Evolutionary conservation across 2,329 filamentous ascomycete genomes (phyloP).

Genomic region (Blastomyces emzantsi): DNA sequence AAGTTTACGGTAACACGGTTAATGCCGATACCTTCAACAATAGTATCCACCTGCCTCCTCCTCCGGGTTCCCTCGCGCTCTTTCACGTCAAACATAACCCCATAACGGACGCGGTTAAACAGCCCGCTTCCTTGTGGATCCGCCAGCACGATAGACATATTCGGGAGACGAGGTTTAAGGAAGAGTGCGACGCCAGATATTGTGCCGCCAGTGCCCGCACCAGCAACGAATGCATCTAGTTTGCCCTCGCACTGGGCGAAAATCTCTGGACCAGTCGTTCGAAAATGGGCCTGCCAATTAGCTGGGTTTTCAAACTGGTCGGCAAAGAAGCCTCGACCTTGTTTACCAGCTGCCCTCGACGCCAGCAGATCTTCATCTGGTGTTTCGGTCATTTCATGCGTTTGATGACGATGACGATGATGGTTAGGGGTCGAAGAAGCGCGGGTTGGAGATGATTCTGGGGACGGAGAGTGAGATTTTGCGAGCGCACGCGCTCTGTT

Average conservation of each 20-base stretch:
- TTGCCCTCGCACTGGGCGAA: constrained; percentile 63
- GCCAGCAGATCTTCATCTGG: constrained; percentile 14
- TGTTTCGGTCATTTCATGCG: constrained; percentile 13
- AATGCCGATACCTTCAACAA: constrained; percentile 93
- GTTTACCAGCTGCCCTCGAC: constrained; percentile 32
- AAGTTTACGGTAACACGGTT: constrained; percentile 94
- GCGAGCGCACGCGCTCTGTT: constrained; percentile 78
- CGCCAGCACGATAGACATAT: constrained; percentile 67
- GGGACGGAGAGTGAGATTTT: constrained; percentile 54
- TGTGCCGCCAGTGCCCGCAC: constrained; percentile 90
- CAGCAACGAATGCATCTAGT: constrained; percentile 82
- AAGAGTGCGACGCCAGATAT: constrained; percentile 78
- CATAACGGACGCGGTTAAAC: constrained; percentile 84
- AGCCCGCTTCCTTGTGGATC: constrained; percentile 92
- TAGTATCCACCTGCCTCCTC: constrained; percentile 84
- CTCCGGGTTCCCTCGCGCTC: constrained; percentile 86
- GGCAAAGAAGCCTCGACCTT: constrained; percentile 79
- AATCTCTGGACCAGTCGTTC: constrained; percentile 83
- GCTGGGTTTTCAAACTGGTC: constrained; percentile 91
- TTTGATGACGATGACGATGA: background rate
- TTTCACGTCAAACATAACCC: constrained; percentile 87
- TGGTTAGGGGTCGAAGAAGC: constrained; percentile 11
- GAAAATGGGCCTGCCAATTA: constrained; percentile 79
- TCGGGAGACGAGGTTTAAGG: constrained; percentile 62
- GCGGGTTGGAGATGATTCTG: constrained; percentile 14